Percentiles rank a stretch among this genome's conserved stretches.
Evolutionary conservation across 495 filamentous ascomycete species (phyloP).

Genomic region (Beverwykella pulmonaria): DNA sequence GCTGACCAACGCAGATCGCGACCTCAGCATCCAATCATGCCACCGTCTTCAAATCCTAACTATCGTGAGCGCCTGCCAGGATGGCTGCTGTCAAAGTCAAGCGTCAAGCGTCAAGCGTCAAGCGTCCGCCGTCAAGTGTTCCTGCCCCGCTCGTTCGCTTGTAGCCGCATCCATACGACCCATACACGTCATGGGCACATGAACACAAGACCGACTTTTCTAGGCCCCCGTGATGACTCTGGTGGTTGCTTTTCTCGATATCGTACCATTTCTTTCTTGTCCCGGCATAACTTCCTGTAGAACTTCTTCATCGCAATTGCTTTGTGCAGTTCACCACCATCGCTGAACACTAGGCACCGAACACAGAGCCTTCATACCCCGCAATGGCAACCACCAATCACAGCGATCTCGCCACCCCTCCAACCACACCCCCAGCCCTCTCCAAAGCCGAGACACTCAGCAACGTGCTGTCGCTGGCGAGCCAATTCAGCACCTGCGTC

Average conservation of each 20-base stretch:
- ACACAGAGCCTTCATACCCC: conserved; percentile 10
- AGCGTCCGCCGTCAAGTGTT: no score
- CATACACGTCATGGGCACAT: conserved; percentile 31
- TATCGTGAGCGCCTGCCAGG: conserved; percentile 6
- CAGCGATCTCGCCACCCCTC: conserved; percentile 13
- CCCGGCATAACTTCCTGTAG: neutral
- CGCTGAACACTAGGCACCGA: neutral
- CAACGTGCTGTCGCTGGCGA: conserved; percentile 40
- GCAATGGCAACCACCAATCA: conserved; percentile 13
- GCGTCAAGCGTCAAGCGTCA: no score
- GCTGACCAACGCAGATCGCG: no score
- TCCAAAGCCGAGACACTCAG: conserved; percentile 39
- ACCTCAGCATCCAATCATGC: no score
- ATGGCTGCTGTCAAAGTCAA: neutral
- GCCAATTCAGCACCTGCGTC: conserved; percentile 46
- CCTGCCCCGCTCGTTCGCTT: conserved; percentile 29
- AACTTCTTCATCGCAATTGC: neutral
- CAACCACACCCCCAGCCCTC: conserved; percentile 8
- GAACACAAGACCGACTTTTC: conserved; percentile 24
- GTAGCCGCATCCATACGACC: conserved; percentile 1
- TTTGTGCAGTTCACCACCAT: no score
- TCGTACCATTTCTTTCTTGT: neutral
- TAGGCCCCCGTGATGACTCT: neutral
- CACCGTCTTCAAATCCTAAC: neutral
- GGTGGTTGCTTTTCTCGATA: neutral